A percentile compares a stretch with the other conserved stretches of the same genome.
Conservation (phyloP, 495 filamentous ascomycete species). For the Trichoderma gamsii region DNA sequence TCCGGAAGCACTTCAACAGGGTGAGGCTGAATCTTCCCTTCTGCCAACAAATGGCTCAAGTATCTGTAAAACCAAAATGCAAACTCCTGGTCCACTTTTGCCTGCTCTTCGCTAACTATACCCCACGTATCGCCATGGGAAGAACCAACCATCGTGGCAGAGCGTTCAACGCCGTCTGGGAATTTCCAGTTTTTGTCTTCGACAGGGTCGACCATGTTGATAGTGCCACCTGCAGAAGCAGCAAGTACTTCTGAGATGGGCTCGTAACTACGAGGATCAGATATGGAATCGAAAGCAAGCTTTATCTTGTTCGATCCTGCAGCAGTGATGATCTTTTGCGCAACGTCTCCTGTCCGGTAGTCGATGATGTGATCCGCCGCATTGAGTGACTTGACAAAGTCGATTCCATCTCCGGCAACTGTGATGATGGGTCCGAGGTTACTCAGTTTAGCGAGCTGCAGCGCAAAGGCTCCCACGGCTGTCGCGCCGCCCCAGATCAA, state of each 20-base stretch:
- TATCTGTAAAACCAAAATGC: slow-evolving; percentile 31
- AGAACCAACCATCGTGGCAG: slow-evolving; percentile 19
- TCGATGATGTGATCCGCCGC: slow-evolving; percentile 35
- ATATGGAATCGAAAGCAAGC: slow-evolving; percentile 30
- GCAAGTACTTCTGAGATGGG: slow-evolving; percentile 24
- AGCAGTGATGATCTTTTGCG: slow-evolving; percentile 28
- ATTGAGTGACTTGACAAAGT: slow-evolving; percentile 30
- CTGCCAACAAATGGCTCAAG: slow-evolving; percentile 26
- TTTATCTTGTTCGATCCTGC: slow-evolving; percentile 28
- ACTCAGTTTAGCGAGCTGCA: slow-evolving; percentile 35
- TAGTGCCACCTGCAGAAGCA: slow-evolving; percentile 21
- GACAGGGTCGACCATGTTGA: slow-evolving; percentile 25
- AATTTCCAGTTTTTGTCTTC: slow-evolving; percentile 23
- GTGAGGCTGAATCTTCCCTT: slow-evolving; percentile 32
- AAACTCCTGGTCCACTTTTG: slow-evolving; percentile 31
- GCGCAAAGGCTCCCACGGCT: slow-evolving; percentile 36
- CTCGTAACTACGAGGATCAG: slow-evolving; percentile 22
- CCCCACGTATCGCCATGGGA: slow-evolving; percentile 20
- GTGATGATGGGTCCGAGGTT: slow-evolving; percentile 35
- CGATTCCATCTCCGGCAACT: slow-evolving; percentile 28
- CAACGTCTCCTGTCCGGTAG: slow-evolving; percentile 36
- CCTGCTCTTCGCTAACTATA: slow-evolving; percentile 19
- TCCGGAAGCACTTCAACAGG: slow-evolving; percentile 30
- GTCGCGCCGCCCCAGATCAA: slow-evolving; percentile 38
- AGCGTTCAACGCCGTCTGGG: slow-evolving; percentile 19